Percentiles rank a stretch among this genome's conserved stretches.
Evolutionary conservation across 139 green algal genomes (phyloP).

Genomic region (Tetradesmus lagerheimii): DNA sequence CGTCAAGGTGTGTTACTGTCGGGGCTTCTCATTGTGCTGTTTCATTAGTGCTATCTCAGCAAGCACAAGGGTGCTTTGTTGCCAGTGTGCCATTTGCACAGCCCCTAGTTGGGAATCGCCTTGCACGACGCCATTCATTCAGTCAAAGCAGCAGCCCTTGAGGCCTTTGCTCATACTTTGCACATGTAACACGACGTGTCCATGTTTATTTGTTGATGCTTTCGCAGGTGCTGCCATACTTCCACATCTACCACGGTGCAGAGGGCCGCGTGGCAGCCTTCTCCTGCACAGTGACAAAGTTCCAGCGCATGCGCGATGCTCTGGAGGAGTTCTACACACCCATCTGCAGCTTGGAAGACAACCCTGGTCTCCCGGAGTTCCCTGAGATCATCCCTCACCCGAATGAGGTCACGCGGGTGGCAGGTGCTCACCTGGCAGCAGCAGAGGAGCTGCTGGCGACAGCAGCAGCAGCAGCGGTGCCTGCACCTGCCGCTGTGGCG

Average conservation of each 20-base stretch:
- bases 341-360: constrained; percentile 46
- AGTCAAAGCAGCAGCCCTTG: no score
- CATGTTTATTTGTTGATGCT: background rate
- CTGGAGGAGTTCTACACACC: constrained; percentile 28
- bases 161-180: no score
- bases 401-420: constrained; percentile 32
- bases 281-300: constrained; percentile 79
- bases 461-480: background rate
- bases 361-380: constrained; percentile 43
- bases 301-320: constrained; percentile 57
- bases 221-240: constrained; percentile 89
- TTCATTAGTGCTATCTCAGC: no score
- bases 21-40: no score
- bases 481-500: background rate
- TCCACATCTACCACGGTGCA: constrained; percentile 94
- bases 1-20: constrained; percentile 71
- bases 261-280: constrained; percentile 84
- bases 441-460: background rate
- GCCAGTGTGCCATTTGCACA: no score
- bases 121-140: no score
- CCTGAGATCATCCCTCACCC: constrained; percentile 46
- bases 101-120: no score
- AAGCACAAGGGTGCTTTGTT: no score
- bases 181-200: no score
- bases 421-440: background rate